These are phyloP conservation scores for Nakazawaea holstii DNA, from an alignment of 805 yeast species.

Conservation along the genomic window DNA sequence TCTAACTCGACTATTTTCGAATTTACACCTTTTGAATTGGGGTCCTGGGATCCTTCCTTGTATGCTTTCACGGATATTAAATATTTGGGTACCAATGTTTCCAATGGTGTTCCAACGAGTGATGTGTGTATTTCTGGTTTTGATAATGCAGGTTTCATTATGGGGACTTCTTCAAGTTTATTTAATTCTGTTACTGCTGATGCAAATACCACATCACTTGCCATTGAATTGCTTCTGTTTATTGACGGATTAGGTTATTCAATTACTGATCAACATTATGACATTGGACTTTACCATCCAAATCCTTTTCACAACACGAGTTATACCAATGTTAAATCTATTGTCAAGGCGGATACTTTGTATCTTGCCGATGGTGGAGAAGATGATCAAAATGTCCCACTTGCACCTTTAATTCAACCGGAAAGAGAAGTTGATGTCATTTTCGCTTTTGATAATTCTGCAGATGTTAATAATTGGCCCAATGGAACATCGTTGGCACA, in stretches of 20 bases:
- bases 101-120: slow-evolving; percentile 17
- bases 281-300: slow-evolving; percentile 55
- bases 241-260: slow-evolving; percentile 32
- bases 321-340: slow-evolving; percentile 9
- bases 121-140: slow-evolving; percentile 41
- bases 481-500: slow-evolving; percentile 48
- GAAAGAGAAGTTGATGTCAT: slow-evolving; percentile 33
- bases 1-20: slow-evolving; percentile 46
- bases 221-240: slow-evolving; percentile 21
- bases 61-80: slow-evolving; percentile 42
- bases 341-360: slow-evolving; percentile 18
- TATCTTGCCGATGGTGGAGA: slow-evolving; percentile 39
- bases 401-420: slow-evolving; percentile 33
- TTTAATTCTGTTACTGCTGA: slow-evolving; percentile 47
- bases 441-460: slow-evolving; percentile 39
- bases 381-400: slow-evolving; percentile 42
- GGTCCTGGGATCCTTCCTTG: slow-evolving; percentile 54
- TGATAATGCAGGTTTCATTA: slow-evolving; percentile 55
- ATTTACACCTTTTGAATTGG: slow-evolving; percentile 62
- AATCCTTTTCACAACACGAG: slow-evolving; percentile 47
- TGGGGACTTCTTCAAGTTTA: slow-evolving; percentile 60
- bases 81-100: slow-evolving; percentile 46
- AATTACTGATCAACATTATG: slow-evolving; percentile 17
- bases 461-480: slow-evolving; percentile 51
- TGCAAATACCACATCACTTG: slow-evolving; percentile 34